Base-by-base conservation (phyloP, 2,329 filamentous ascomycete species). In the Torrubiella hemipterigena region DNA sequence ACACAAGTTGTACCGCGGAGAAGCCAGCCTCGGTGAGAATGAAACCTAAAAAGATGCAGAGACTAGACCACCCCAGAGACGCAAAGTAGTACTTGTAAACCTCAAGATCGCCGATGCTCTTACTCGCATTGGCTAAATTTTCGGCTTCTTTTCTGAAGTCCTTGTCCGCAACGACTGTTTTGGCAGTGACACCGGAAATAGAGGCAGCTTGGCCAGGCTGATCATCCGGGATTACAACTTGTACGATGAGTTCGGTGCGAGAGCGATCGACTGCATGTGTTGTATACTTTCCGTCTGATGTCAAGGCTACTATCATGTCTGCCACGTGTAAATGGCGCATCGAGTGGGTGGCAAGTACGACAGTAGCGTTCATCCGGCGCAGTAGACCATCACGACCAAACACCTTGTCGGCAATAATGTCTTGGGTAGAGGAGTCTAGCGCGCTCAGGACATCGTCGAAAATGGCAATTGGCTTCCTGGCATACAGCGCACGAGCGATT, bases 1-100 rank as follows among this genome's bases (percentile, higher is more conserved):
- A 33, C 29, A 23, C 27, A 25, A 3, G 23, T 22, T 30, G 26
- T 9, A 36, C n/a, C 14, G 33, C 20, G 3, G 23, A 5, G 22
- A 29, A 31, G 6, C 11, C 28, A 12, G 17, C 22, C 13, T 35
- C 24, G 15, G 25, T 14, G 9, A 29, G 15, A 23, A 29, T 19
- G 8, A 22, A 17, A 19, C 7, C 21, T 15, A 25, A n/a, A 36
- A 36, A 22, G 13, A 29, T 12, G 18, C 15, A 26, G 28, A 31
- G 23, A 27, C 27, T 30, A 6, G 21, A 14, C 33, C 30, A 34
- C 3, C 31, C 31, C 12, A 36, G 17, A 1, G 36, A 36, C n/a
- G 16, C 12, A 17, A 38, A 34, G 17, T 38, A 38, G 26, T 29
- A 38, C 18, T 38, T 38, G 19, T 35, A 35, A 13, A 35, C 29